A percentile compares a stretch with the other conserved stretches of the same genome.
These are phyloP conservation scores for Euphrasia confusa DNA, from an alignment of 257 asterid species.

Conservation along the genomic window DNA sequence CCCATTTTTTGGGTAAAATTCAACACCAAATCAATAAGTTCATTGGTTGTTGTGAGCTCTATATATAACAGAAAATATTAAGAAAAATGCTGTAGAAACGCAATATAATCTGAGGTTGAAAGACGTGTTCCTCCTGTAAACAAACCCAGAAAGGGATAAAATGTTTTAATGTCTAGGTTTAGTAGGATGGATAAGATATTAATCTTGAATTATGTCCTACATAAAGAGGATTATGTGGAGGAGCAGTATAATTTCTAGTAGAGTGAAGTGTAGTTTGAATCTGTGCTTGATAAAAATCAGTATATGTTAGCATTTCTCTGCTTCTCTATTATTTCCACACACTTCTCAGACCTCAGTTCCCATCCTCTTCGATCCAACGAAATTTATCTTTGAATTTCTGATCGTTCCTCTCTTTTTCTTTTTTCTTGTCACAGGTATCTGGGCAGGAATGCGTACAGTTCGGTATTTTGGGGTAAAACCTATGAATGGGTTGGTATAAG, in stretches of 20 bases:
- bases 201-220: too few relatives aligned
- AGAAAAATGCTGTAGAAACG: background rate
- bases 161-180: too few relatives aligned
- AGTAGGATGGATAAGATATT: too few relatives aligned
- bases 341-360: background rate
- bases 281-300: background rate
- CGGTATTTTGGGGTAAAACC: slow-evolving; percentile 88
- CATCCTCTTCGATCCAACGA: background rate
- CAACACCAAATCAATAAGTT: background rate
- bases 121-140: too few relatives aligned
- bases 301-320: background rate
- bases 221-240: background rate
- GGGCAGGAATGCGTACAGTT: slow-evolving; percentile 97
- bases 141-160: too few relatives aligned
- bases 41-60: background rate
- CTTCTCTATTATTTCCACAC: background rate
- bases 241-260: background rate
- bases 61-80: background rate
- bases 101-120: background rate
- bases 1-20: background rate
- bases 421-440: slow-evolving; percentile 54
- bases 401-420: background rate
- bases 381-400: background rate
- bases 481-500: slow-evolving; percentile 97
- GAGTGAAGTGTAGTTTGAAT: background rate